Evolutionary conservation across 2,329 filamentous ascomycete genomes (phyloP).

Genomic region (Alternaria dauci): DNA sequence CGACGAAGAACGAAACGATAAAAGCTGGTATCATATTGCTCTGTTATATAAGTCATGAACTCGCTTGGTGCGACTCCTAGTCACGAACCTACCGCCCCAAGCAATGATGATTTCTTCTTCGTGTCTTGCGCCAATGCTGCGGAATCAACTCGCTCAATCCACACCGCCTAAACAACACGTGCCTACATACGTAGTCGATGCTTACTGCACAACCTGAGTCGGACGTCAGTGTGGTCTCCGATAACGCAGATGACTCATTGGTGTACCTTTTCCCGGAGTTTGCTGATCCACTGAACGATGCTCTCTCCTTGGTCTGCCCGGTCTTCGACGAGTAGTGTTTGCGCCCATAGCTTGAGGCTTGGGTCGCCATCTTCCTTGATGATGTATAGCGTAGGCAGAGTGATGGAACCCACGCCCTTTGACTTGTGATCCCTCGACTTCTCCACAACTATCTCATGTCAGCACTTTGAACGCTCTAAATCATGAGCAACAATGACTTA

Average conservation of each 20-base stretch:
- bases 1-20: neutral
- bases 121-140: slow-evolving; percentile 3
- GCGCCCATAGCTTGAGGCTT: slow-evolving; percentile 93
- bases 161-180: slow-evolving; percentile 13
- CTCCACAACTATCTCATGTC: slow-evolving; percentile 72
- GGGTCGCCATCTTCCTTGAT: slow-evolving; percentile 96
- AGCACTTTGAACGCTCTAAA: slow-evolving; percentile 1
- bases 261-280: slow-evolving; percentile 90
- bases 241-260: slow-evolving; percentile 21
- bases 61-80: slow-evolving; percentile 2
- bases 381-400: slow-evolving; percentile 90
- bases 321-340: slow-evolving; percentile 94
- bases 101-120: slow-evolving; percentile 6
- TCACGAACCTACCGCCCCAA: slow-evolving; percentile 2
- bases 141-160: neutral
- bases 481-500: slow-evolving; percentile 7
- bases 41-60: slow-evolving; percentile 6
- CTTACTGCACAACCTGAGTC: slow-evolving; percentile 50
- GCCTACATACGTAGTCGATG: neutral
- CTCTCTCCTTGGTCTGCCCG: slow-evolving; percentile 93
- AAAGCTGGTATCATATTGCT: slow-evolving; percentile 17
- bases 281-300: slow-evolving; percentile 91
- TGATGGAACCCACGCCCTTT: slow-evolving; percentile 89
- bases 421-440: slow-evolving; percentile 90
- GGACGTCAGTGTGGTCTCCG: slow-evolving; percentile 22